These are phyloP conservation scores for Trypanosoma grayi DNA, from an alignment of 208 protist genomes.

Conservation along the genomic window DNA sequence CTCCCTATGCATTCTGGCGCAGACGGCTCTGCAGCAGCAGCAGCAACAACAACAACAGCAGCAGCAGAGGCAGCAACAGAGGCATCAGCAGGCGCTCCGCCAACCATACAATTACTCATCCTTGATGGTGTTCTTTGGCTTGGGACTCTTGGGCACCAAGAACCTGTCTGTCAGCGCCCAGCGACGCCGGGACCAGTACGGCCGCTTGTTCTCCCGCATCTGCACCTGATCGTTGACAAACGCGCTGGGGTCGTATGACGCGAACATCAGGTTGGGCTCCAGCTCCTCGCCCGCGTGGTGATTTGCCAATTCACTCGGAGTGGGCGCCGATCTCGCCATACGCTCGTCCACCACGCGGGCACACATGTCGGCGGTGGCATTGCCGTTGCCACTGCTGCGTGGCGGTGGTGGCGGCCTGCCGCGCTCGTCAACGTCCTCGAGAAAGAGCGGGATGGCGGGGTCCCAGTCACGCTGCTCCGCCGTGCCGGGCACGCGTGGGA, in stretches of 20 bases:
- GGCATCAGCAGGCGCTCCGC: neutral
- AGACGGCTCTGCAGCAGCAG: no score
- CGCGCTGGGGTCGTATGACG: conserved; percentile 66
- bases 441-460: conserved; percentile 81
- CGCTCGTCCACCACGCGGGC: conserved; percentile 53
- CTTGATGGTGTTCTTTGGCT: conserved; percentile 88
- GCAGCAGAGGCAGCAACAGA: no score
- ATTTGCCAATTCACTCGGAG: conserved; percentile 61
- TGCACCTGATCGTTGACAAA: conserved; percentile 61
- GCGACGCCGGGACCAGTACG: conserved; percentile 80
- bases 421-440: conserved; percentile 82
- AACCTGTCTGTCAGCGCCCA: conserved; percentile 86
- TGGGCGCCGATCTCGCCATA: conserved; percentile 19
- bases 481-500: conserved; percentile 78
- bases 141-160: conserved; percentile 76
- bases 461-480: conserved; percentile 88
- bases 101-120: conserved; percentile 45
- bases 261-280: conserved; percentile 84
- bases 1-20: no score
- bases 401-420: conserved; percentile 45
- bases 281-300: conserved; percentile 61
- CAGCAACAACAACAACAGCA: no score
- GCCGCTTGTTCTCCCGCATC: conserved; percentile 35
- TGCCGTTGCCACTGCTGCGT: no score
- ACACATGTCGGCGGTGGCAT: conserved; percentile 26